Conservation (phyloP, 2,329 filamentous ascomycete genomes). For the Botrytis galanthina region DNA sequence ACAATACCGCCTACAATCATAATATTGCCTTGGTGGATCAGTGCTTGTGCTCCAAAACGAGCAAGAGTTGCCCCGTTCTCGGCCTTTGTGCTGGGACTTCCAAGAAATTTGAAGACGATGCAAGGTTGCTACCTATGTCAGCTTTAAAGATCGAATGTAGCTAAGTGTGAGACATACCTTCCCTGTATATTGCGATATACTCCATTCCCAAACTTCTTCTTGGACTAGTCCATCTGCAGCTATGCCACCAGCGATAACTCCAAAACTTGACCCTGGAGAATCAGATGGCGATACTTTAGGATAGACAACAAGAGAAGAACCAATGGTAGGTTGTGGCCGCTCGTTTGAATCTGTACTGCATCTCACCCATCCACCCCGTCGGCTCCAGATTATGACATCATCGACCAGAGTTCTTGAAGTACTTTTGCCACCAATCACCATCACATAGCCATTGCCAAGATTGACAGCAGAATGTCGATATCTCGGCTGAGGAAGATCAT, state of each 20-base stretch:
- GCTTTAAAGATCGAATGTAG: not conserved
- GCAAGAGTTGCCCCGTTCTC: conserved; percentile 21
- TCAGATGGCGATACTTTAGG: conserved; percentile 26
- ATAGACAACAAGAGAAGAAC: conserved; percentile 29
- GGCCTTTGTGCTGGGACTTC: not conserved
- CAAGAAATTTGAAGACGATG: not conserved
- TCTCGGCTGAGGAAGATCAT: conserved; percentile 66
- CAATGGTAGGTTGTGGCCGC: conserved; percentile 26
- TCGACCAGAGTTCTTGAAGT: conserved; percentile 31
- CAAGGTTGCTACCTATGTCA: conserved; percentile 8
- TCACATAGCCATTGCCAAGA: conserved; percentile 50
- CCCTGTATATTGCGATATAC: conserved; percentile 41
- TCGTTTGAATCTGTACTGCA: conserved; percentile 26
- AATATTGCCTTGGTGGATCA: conserved; percentile 36
- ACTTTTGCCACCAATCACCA: conserved; percentile 36
- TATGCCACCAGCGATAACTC: conserved; percentile 73
- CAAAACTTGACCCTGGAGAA: conserved; percentile 44
- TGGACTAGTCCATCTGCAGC: conserved; percentile 10
- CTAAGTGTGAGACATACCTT: conserved; percentile 23
- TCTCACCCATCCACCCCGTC: conserved; percentile 33
- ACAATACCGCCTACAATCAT: conserved; percentile 47
- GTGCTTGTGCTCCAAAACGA: conserved; percentile 46
- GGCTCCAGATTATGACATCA: conserved; percentile 35
- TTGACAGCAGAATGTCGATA: conserved; percentile 70
- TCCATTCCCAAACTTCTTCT: conserved; percentile 10